Evolutionary conservation across 768 basidiomycete species (phyloP).

Genomic region (Hirschioporus abietinus): DNA sequence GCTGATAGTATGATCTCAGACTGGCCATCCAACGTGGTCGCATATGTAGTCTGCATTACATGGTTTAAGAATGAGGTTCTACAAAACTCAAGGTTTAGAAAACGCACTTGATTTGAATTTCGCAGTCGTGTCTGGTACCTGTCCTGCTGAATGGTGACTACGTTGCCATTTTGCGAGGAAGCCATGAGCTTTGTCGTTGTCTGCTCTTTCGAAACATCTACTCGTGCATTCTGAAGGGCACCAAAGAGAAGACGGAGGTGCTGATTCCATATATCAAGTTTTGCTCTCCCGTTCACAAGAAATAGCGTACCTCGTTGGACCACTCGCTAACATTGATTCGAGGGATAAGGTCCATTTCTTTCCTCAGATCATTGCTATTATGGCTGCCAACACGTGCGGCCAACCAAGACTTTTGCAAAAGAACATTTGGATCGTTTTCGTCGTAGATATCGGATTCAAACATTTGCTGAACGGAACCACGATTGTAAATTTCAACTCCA

Average conservation of each 20-base stretch:
- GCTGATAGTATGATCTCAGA: background rate
- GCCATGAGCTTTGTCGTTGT: background rate
- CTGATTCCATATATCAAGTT: background rate
- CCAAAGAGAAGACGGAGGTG: background rate
- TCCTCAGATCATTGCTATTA: background rate
- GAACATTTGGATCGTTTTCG: background rate
- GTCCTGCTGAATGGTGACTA: background rate
- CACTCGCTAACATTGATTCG: background rate
- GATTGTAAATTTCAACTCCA: background rate
- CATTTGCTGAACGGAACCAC: background rate
- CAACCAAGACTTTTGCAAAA: background rate
- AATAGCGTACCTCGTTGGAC: background rate
- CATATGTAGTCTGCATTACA: background rate
- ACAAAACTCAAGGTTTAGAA: background rate
- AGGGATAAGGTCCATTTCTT: background rate
- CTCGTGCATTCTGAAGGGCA: background rate
- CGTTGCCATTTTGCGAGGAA: background rate
- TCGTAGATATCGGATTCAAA: background rate
- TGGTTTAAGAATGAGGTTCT: background rate
- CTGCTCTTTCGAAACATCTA: background rate
- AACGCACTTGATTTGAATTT: background rate
- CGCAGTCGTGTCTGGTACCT: background rate
- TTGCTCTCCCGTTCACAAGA: background rate
- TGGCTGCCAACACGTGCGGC: background rate
- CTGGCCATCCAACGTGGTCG: background rate